phyloP scores from a whole-genome alignment of 2,329 filamentous ascomycete species.

The Mariannaea sp. region DNA sequence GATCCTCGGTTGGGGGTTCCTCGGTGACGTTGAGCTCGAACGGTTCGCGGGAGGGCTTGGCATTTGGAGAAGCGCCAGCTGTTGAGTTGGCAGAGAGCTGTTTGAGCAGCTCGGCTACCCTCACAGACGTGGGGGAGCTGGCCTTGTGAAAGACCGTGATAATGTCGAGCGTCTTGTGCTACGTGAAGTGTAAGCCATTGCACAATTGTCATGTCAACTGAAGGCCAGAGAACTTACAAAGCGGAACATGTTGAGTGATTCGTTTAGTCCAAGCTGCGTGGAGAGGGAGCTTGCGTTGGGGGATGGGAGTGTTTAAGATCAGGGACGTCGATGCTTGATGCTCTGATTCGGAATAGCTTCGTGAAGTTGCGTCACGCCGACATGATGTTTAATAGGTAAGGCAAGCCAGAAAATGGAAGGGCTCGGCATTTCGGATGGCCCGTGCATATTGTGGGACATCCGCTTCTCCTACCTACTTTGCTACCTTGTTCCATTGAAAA shows the following conservation, averaged over 20 bases:
- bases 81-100: constrained; percentile 73
- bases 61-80: constrained; percentile 67
- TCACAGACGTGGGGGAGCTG: constrained; percentile 70
- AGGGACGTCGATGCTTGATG: constrained; percentile 30
- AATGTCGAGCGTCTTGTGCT: constrained; percentile 85
- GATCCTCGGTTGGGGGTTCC: constrained; percentile 76
- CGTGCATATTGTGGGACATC: constrained; percentile 22
- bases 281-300: constrained; percentile 3
- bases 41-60: constrained; percentile 59
- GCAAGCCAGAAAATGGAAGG: too few relatives aligned
- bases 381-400: constrained; percentile 33
- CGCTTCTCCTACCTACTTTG: too few relatives aligned
- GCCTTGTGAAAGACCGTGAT: constrained; percentile 96
- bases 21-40: constrained; percentile 91
- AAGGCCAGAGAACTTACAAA: constrained; percentile 46
- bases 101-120: constrained; percentile 78
- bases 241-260: constrained; percentile 49
- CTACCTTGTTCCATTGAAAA: too few relatives aligned
- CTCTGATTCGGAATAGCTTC: constrained; percentile 38
- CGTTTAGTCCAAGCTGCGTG: constrained; percentile 5
- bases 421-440: constrained; percentile 29
- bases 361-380: constrained; percentile 35
- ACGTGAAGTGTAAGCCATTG: constrained; percentile 28
- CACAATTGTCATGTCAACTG: background rate
- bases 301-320: constrained; percentile 10